Conservation (phyloP, 306 rosid species). For the Macrotyloma uniflorum region DNA sequence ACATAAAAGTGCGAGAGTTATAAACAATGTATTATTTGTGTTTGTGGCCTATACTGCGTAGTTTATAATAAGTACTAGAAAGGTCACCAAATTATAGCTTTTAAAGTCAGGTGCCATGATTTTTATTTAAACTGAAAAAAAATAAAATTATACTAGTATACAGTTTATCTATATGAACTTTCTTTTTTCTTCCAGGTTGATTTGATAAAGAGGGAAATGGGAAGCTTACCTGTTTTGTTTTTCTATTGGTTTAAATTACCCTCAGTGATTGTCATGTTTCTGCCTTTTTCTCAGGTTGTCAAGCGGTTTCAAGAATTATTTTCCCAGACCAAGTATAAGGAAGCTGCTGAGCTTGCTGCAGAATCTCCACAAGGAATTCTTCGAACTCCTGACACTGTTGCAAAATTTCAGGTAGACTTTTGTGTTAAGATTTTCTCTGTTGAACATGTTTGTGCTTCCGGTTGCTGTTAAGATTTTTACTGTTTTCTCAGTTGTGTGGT, state of each 20-base stretch:
- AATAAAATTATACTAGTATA: background rate
- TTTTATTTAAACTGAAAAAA: background rate
- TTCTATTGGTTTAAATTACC: background rate
- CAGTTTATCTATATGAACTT: background rate
- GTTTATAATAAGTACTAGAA: background rate
- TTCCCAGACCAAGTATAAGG: slow-evolving; percentile 67
- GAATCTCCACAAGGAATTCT: slow-evolving; percentile 69
- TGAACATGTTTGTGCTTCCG: background rate
- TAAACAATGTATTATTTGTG: background rate
- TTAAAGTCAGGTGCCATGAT: background rate
- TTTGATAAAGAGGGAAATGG: background rate
- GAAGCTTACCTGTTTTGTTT: background rate
- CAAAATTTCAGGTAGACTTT: slow-evolving; percentile 62
- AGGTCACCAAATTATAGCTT: background rate
- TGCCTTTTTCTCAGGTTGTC: slow-evolving; percentile 51
- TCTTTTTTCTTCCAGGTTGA: background rate
- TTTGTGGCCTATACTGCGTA: background rate
- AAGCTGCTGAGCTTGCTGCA: slow-evolving; percentile 75
- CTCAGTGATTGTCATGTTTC: too few relatives aligned
- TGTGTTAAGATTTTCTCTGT: background rate
- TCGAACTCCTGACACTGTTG: slow-evolving; percentile 65
- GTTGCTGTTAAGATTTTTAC: background rate
- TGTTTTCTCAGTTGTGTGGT: background rate
- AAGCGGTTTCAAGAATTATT: slow-evolving; percentile 69
- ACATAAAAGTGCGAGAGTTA: slow-evolving; percentile 10